Percentiles rank a stretch among this genome's conserved stretches.
These are phyloP conservation scores for Boletus pseudopeckii DNA, from an alignment of 768 basidiomycete genomes.

Conservation along the genomic window DNA sequence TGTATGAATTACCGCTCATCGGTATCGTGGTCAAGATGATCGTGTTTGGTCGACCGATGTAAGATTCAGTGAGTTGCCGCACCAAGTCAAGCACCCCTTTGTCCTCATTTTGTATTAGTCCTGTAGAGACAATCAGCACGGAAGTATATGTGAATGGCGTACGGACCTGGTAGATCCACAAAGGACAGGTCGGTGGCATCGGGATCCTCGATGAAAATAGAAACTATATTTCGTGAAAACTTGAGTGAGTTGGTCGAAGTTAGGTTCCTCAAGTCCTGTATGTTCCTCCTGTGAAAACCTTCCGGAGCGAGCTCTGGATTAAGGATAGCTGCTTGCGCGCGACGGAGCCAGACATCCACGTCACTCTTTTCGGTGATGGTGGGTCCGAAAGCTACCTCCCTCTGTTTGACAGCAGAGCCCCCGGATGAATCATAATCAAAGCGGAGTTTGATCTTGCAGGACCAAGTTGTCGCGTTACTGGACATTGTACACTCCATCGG, in stretches of 20 bases:
- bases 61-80: constrained; percentile 41
- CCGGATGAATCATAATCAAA: constrained; percentile 33
- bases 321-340: constrained; percentile 46
- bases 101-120: constrained; percentile 56
- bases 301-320: constrained; percentile 20
- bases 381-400: constrained; percentile 28
- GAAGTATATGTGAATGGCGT: neutral
- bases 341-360: constrained; percentile 43
- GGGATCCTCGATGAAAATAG: constrained; percentile 44
- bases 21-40: constrained; percentile 66
- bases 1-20: constrained; percentile 46
- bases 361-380: constrained; percentile 27
- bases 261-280: constrained; percentile 24
- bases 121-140: constrained; percentile 28
- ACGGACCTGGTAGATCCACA: constrained; percentile 51
- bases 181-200: constrained; percentile 47
- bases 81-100: constrained; percentile 43
- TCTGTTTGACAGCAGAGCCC: constrained; percentile 1
- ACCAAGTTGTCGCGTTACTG: constrained; percentile 37
- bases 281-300: constrained; percentile 22
- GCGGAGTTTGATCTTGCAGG: constrained; percentile 43
- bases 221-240: constrained; percentile 53
- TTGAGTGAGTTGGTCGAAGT: constrained; percentile 24
- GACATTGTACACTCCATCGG: constrained; percentile 54
- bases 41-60: constrained; percentile 49